Percentiles rank a stretch among this genome's conserved stretches.
These are phyloP conservation scores for Lathyrus tuberosus DNA, from an alignment of 306 rosid genomes.

Conservation along the genomic window DNA sequence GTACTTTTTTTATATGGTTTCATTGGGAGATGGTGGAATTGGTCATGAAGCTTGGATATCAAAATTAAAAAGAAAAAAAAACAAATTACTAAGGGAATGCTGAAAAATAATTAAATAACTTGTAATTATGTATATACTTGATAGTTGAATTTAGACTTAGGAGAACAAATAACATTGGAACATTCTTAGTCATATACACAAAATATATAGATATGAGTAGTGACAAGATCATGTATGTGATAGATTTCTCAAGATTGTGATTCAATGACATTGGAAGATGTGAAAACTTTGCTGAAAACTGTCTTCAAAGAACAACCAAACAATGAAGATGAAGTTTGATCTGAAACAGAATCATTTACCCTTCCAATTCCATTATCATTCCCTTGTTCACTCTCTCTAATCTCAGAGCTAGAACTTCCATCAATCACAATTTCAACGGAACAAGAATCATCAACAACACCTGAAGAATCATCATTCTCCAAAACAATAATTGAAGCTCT, in stretches of 20 bases:
- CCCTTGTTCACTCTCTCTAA: conserved; percentile 29
- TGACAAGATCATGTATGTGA: not conserved
- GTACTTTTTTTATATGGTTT: no score
- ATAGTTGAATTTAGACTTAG: not conserved
- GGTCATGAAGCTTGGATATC: no score
- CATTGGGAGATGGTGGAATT: no score
- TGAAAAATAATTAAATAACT: not conserved
- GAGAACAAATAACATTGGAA: not conserved
- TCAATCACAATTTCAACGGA: conserved; percentile 51
- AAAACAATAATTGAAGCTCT: conserved; percentile 55
- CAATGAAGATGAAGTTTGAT: conserved; percentile 50
- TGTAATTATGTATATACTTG: not conserved
- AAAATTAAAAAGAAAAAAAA: not conserved
- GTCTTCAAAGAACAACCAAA: conserved; percentile 72
- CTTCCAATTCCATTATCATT: conserved; percentile 16
- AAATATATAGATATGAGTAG: not conserved
- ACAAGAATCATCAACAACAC: conserved; percentile 31
- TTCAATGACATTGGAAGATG: conserved; percentile 47
- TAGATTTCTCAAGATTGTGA: conserved; percentile 32
- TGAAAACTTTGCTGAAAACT: conserved; percentile 66
- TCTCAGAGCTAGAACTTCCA: conserved; percentile 42
- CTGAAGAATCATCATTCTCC: conserved; percentile 39
- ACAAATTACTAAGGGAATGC: not conserved
- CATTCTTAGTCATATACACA: conserved; percentile 1
- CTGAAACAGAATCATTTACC: conserved; percentile 34